A percentile compares a stretch with the other conserved stretches of the same genome.
Evolutionary conservation across 176 grass and related monocot genomes (phyloP).

Genomic region (Cenchrus americanus): DNA sequence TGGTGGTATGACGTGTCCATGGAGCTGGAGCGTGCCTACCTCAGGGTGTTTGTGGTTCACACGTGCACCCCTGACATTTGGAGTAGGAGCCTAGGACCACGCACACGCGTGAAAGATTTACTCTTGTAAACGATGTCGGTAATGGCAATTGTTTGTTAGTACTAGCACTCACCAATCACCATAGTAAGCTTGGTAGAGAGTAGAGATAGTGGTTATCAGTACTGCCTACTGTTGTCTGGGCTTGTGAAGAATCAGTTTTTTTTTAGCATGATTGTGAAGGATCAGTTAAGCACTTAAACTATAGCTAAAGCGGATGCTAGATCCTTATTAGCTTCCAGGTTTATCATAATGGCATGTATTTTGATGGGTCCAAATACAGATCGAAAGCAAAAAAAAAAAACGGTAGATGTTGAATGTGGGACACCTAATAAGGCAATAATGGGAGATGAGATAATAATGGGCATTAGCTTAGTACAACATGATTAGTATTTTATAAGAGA

Average conservation of each 20-base stretch:
- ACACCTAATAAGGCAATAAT: background rate
- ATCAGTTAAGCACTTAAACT: background rate
- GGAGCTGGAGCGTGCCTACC: no score
- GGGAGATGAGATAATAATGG: background rate
- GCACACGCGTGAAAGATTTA: background rate
- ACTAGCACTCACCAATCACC: background rate
- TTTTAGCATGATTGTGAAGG: no score
- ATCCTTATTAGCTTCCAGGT: background rate
- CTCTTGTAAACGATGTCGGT: background rate
- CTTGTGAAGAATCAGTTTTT: background rate
- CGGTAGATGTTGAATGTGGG: background rate
- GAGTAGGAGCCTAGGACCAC: background rate
- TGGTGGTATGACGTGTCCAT: no score
- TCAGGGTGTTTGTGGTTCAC: background rate
- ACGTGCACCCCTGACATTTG: constrained; percentile 31
- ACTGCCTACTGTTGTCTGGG: background rate
- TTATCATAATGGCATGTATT: background rate
- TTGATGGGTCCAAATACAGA: background rate
- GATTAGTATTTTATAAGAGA: constrained; percentile 21
- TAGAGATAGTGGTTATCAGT: background rate
- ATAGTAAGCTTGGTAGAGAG: background rate
- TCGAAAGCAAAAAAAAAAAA: background rate
- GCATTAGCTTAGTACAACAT: background rate
- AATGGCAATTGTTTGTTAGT: background rate
- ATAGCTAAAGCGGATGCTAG: background rate